A percentile compares a stretch with the other conserved stretches of the same genome.
Evolutionary conservation across 2,329 filamentous ascomycete species (phyloP).

Genomic region (Tolypocladium tropicale): DNA sequence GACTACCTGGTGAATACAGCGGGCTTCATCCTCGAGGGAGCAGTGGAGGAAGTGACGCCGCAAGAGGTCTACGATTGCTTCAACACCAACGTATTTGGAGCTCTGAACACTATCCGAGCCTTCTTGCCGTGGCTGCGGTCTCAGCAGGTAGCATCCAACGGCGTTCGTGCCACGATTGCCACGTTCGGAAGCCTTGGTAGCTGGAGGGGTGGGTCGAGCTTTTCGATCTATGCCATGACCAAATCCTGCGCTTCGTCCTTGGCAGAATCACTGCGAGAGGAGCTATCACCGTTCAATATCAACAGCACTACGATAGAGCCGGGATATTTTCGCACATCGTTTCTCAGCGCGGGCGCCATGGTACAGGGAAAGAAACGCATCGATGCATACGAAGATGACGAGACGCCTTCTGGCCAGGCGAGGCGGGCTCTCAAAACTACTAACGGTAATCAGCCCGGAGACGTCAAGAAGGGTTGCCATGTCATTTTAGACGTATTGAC

Average conservation of each 20-base stretch:
- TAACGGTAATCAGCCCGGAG: slow-evolving; percentile 42
- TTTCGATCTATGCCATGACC: slow-evolving; percentile 30
- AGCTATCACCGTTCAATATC: slow-evolving; percentile 36
- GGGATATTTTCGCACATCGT: slow-evolving; percentile 41
- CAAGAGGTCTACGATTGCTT: slow-evolving; percentile 28
- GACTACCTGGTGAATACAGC: slow-evolving; percentile 39
- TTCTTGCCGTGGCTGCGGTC: slow-evolving; percentile 36
- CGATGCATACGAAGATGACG: slow-evolving; percentile 19
- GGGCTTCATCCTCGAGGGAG: slow-evolving; percentile 32
- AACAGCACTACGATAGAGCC: slow-evolving; percentile 33
- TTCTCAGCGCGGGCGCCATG: slow-evolving; percentile 27
- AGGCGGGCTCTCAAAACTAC: slow-evolving; percentile 19
- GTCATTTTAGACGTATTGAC: slow-evolving; percentile 47
- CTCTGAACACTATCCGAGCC: slow-evolving; percentile 35
- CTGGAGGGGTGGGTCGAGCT: slow-evolving; percentile 25
- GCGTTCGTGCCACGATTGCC: slow-evolving; percentile 20
- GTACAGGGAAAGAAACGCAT: slow-evolving; percentile 17
- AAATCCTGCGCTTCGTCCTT: slow-evolving; percentile 37
- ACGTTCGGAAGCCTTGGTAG: slow-evolving; percentile 38
- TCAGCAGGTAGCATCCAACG: slow-evolving; percentile 15
- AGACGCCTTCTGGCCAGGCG: slow-evolving; percentile 15
- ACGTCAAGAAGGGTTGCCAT: slow-evolving; percentile 40
- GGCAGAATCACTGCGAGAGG: slow-evolving; percentile 30
- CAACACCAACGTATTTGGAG: slow-evolving; percentile 44
- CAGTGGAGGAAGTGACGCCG: slow-evolving; percentile 27